Percentiles rank a stretch among this genome's conserved stretches.
Conservation (phyloP, 768 basidiomycete genomes). For the Phaeotremella skinneri region DNA sequence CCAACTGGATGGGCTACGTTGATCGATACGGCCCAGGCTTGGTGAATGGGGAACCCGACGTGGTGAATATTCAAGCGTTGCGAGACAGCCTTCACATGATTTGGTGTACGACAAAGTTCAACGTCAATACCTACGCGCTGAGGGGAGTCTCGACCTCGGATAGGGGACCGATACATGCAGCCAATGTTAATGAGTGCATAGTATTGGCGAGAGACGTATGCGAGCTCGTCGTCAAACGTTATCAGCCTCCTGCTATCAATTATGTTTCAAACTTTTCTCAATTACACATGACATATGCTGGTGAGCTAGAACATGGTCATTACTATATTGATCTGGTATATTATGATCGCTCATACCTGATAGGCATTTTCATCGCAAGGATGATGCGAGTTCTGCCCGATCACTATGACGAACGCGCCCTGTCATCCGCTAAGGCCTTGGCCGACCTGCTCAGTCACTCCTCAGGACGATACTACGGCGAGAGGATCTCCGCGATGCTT, state of each 20-base stretch:
- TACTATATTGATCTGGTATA: too few relatives aligned
- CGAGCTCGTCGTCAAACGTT: not conserved
- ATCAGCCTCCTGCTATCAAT: not conserved
- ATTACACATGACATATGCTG: conserved; percentile 2
- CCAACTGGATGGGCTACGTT: not conserved
- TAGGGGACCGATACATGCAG: not conserved
- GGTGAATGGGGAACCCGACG: not conserved
- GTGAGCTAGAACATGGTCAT: not conserved
- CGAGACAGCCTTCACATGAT: conserved; percentile 1
- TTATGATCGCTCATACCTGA: too few relatives aligned
- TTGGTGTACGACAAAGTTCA: not conserved
- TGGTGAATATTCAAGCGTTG: conserved; percentile 1
- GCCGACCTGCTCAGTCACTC: not conserved
- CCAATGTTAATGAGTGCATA: not conserved
- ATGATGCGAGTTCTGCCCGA: not conserved
- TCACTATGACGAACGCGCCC: not conserved
- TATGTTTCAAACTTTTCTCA: conserved; percentile 1
- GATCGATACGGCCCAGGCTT: not conserved
- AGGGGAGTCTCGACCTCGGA: not conserved
- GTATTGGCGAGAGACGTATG: not conserved
- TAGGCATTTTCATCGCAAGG: not conserved
- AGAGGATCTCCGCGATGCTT: not conserved
- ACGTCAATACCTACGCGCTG: not conserved
- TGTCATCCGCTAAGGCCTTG: conserved; percentile 1
- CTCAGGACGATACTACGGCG: conserved; percentile 1